Evolutionary conservation across 257 asterid genomes (phyloP), one percentile per base, ranked within the genome.

Genomic region (Solanum etuberosum): DNA sequence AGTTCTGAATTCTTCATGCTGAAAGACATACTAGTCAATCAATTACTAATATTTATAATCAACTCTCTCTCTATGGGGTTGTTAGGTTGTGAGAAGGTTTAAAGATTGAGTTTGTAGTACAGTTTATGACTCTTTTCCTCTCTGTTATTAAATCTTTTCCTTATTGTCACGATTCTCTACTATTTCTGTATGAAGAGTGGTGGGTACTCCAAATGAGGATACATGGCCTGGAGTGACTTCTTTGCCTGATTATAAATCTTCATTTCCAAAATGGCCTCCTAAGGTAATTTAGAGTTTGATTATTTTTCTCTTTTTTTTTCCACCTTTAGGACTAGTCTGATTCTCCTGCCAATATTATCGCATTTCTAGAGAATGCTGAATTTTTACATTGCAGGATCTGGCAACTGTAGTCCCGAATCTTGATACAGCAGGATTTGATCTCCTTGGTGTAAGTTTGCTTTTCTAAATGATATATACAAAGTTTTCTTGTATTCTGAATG

Each of bases 221-320:
- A 93, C 92, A 51, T 97, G 98, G 98, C 96, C 98, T 61, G 98
- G 99, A 85, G 98, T 97, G 89, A 94, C 98, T 65, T 94, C 99
- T 88, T 94, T 95, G 85, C 99, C 98, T 86, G 99, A 95, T 89
- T 97, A 91, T 82, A 95, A 94, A 93, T 90, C 96, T 86, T 73
- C 98, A 77, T 97, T 95, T 91, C 98, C 98, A 5, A 95, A 91
- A 89, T 94, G 98, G 97, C 94, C 93, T 59, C 21, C 93, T 51
- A 93, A 94, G 99, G 99, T 96, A 85, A 90, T 76, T 23, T 76
- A 40, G 57, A n/a, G 35, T 76, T 38, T 2, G 13, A 76, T 76
- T 6, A 12, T 76, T 38, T 76, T 15, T 76, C 48, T 40, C 18
- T 40, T 13, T 37, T 23, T 9, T 68, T 63, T 59, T 84, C 46